These are phyloP conservation scores for Kazachstania martiniae DNA, from an alignment of 805 yeast genomes.

Conservation along the genomic window DNA sequence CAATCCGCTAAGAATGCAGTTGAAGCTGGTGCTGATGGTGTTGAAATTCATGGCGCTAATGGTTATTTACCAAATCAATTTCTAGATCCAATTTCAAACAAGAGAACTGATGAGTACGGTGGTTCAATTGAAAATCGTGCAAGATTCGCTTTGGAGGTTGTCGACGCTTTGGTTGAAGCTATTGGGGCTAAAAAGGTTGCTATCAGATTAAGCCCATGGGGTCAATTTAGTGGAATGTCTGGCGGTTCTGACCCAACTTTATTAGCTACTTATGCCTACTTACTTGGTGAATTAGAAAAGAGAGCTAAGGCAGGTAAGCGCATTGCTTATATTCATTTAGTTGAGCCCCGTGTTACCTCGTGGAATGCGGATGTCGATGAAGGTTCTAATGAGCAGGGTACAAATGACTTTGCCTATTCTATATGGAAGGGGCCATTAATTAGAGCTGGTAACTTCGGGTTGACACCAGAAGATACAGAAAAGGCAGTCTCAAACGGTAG, in stretches of 20 bases:
- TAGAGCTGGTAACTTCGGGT: slow-evolving; percentile 29
- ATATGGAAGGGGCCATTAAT: slow-evolving; percentile 36
- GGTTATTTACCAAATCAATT: slow-evolving; percentile 52
- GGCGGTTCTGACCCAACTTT: slow-evolving; percentile 28
- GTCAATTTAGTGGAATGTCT: slow-evolving; percentile 29
- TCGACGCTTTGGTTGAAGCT: slow-evolving; percentile 38
- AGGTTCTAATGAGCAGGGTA: slow-evolving; percentile 18
- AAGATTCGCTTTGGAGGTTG: slow-evolving; percentile 34
- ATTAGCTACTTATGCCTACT: slow-evolving; percentile 30
- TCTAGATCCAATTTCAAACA: slow-evolving; percentile 34
- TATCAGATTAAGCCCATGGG: slow-evolving; percentile 38
- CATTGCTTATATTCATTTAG: slow-evolving; percentile 33
- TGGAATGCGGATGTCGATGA: slow-evolving; percentile 13
- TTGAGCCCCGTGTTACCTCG: slow-evolving; percentile 33
- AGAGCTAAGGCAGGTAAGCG: slow-evolving; percentile 27
- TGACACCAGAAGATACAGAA: slow-evolving; percentile 15
- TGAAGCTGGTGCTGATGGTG: slow-evolving; percentile 39
- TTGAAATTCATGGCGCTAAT: slow-evolving; percentile 60
- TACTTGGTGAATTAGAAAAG: slow-evolving; percentile 31
- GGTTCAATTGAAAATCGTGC: slow-evolving; percentile 41
- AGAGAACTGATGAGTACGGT: slow-evolving; percentile 42
- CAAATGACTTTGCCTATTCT: slow-evolving; percentile 28
- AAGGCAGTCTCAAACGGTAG: slow-evolving; percentile 29
- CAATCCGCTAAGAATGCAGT: slow-evolving; percentile 33
- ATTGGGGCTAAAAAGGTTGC: slow-evolving; percentile 41